phyloP scores from a whole-genome alignment of 345 rosid genomes.

The Gossypium raimondii region DNA sequence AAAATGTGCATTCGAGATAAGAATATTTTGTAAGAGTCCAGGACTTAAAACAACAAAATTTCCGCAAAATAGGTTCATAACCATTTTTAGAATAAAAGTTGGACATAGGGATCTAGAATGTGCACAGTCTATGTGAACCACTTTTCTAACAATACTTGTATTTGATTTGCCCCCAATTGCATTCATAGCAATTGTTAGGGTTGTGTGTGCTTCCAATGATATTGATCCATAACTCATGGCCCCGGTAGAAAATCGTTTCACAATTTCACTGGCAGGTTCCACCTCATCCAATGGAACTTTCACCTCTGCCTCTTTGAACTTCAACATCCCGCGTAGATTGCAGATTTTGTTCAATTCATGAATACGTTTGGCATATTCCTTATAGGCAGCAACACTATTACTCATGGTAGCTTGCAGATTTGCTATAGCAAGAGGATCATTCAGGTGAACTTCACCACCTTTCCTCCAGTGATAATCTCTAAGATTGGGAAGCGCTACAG shows the following conservation, averaged over 20 bases:
- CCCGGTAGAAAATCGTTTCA: conserved; percentile 90
- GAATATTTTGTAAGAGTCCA: not conserved
- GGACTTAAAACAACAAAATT: not conserved
- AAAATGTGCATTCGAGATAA: not conserved
- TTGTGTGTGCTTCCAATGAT: conserved; percentile 85
- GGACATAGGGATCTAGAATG: not conserved
- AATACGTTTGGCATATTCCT: conserved; percentile 82
- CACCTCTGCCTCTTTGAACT: conserved; percentile 61
- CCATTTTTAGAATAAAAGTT: not conserved
- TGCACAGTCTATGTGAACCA: not conserved
- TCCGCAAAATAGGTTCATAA: not conserved
- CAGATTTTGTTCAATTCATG: conserved; percentile 86
- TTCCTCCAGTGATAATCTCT: conserved; percentile 98
- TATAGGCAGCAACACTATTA: conserved; percentile 94
- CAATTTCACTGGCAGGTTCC: conserved; percentile 95
- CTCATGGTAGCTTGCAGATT: conserved; percentile 85
- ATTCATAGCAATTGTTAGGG: conserved; percentile 92
- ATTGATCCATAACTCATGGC: conserved; percentile 99
- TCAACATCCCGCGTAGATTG: conserved; percentile 88
- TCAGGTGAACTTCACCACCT: conserved; percentile 92
- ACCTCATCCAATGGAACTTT: conserved; percentile 79
- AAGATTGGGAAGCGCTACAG: conserved; percentile 84
- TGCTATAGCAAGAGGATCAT: conserved; percentile 94
- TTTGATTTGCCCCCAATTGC: conserved; percentile 92
- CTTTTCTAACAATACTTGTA: conserved; percentile 52